Percentiles rank a stretch among this genome's conserved stretches.
phyloP scores from a whole-genome alignment of 495 filamentous ascomycete species.

The Penicillium cinerascens region DNA sequence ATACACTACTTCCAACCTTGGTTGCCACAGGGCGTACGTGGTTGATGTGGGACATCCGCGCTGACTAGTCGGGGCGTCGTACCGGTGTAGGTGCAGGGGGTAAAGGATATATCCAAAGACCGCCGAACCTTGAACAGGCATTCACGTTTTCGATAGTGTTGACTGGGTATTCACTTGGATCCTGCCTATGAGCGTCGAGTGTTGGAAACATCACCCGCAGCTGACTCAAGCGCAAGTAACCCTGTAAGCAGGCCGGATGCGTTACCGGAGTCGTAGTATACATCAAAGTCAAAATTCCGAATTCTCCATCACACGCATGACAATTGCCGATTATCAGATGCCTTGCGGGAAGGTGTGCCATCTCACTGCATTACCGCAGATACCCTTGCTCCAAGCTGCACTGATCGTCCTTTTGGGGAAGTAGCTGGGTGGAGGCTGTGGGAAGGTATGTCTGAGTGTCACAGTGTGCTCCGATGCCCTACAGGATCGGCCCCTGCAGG shows the following conservation, averaged over 20 bases:
- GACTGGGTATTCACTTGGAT: neutral
- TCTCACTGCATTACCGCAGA: constrained; percentile 24
- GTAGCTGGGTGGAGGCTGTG: neutral
- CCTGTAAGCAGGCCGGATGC: neutral
- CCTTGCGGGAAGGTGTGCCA: constrained; percentile 13
- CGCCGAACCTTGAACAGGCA: neutral
- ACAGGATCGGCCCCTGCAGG: constrained; percentile 24
- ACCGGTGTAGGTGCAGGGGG: neutral
- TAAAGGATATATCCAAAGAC: neutral
- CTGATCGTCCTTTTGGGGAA: constrained; percentile 13
- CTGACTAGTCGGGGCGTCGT: neutral
- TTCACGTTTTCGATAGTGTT: neutral
- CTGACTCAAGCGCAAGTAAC: neutral
- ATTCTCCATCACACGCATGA: constrained; percentile 9
- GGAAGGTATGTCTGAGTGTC: constrained; percentile 15
- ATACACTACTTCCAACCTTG: neutral
- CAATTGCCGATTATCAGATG: constrained; percentile 5
- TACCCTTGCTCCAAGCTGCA: constrained; percentile 19
- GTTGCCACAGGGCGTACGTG: neutral
- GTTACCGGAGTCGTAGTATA: neutral
- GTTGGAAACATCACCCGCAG: neutral
- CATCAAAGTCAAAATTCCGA: neutral
- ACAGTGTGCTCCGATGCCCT: constrained; percentile 6
- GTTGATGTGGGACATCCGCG: neutral
- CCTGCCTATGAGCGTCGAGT: neutral